Conservation (phyloP, 208 protist species). For the Acanthamoeba triangularis region DNA sequence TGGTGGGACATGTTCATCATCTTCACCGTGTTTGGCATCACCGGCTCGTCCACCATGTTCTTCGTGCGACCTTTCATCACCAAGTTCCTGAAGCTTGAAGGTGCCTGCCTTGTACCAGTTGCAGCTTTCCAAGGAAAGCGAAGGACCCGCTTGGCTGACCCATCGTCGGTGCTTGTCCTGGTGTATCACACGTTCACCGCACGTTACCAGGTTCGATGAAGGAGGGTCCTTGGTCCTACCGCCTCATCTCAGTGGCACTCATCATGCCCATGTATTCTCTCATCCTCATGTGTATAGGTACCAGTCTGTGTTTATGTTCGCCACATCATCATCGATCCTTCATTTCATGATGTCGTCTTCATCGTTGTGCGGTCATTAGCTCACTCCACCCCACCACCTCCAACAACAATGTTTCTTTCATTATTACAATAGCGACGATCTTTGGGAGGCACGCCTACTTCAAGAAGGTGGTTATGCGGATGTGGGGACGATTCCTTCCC, state of each 20-base stretch:
- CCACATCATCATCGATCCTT: too few species aligned
- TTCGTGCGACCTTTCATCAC: slow-evolving; percentile 43
- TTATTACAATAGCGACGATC: slow-evolving; percentile 14
- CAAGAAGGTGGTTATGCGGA: slow-evolving; percentile 56
- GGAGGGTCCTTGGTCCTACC: slow-evolving; percentile 70
- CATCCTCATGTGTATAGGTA: slow-evolving; percentile 56
- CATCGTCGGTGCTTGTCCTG: too few species aligned
- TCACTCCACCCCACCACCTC: not conserved
- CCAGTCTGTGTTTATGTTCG: not conserved
- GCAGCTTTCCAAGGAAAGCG: too few species aligned
- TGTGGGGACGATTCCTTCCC: slow-evolving; percentile 63
- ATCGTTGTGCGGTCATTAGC: too few species aligned
- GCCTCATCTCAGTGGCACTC: slow-evolving; percentile 11
- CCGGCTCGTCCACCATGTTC: slow-evolving; percentile 31
- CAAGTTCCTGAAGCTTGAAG: slow-evolving; percentile 37
- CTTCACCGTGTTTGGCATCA: slow-evolving; percentile 70
- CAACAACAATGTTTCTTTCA: too few species aligned
- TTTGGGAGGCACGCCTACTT: slow-evolving; percentile 61
- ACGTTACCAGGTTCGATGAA: slow-evolving; percentile 28
- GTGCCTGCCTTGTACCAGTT: not conserved
- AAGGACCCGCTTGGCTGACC: too few species aligned
- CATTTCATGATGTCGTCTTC: not conserved
- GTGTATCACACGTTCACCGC: not conserved
- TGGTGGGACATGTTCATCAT: slow-evolving; percentile 57
- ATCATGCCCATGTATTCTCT: slow-evolving; percentile 69